These are phyloP conservation scores for Canariomyces notabilis DNA, from an alignment of 2,329 filamentous ascomycete species.

Conservation along the genomic window DNA sequence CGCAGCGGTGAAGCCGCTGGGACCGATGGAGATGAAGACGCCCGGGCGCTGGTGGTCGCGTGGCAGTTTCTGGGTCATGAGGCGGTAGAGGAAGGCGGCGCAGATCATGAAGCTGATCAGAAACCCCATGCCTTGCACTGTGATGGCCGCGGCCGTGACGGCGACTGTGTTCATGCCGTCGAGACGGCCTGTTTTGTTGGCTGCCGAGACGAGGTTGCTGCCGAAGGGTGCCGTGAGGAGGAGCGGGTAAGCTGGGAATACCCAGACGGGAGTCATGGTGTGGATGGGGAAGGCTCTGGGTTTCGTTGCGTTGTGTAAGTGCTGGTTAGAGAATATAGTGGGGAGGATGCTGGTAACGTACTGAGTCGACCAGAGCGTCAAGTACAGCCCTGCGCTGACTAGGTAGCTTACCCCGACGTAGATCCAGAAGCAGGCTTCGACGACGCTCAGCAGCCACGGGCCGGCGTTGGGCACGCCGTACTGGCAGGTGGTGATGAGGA, in stretches of 20 bases:
- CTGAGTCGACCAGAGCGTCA: conserved; percentile 63
- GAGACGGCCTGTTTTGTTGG: conserved; percentile 26
- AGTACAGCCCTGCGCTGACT: conserved; percentile 66
- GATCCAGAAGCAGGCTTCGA: conserved; percentile 69
- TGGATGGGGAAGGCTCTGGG: conserved; percentile 58
- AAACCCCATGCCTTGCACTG: conserved; percentile 51
- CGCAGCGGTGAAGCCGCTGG: conserved; percentile 55
- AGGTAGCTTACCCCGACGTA: conserved; percentile 64
- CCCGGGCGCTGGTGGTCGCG: conserved; percentile 70
- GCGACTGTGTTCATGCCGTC: conserved; percentile 38
- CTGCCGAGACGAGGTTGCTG: conserved; percentile 47
- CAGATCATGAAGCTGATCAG: conserved; percentile 71
- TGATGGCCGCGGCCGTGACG: conserved; percentile 45
- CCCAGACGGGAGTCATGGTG: conserved; percentile 84
- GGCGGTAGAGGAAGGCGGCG: conserved; percentile 74
- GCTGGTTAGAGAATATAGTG: neutral
- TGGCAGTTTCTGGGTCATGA: conserved; percentile 85
- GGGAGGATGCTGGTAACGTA: conserved; percentile 27
- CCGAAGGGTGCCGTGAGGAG: conserved; percentile 73
- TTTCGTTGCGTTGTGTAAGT: neutral
- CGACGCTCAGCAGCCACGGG: conserved; percentile 54
- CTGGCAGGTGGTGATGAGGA: conserved; percentile 72
- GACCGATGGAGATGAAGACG: conserved; percentile 82
- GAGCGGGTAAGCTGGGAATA: conserved; percentile 79
- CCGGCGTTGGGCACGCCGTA: conserved; percentile 63